Evolutionary conservation across 2,329 filamentous ascomycete genomes (phyloP).

Genomic region (Microcera coccophila): DNA sequence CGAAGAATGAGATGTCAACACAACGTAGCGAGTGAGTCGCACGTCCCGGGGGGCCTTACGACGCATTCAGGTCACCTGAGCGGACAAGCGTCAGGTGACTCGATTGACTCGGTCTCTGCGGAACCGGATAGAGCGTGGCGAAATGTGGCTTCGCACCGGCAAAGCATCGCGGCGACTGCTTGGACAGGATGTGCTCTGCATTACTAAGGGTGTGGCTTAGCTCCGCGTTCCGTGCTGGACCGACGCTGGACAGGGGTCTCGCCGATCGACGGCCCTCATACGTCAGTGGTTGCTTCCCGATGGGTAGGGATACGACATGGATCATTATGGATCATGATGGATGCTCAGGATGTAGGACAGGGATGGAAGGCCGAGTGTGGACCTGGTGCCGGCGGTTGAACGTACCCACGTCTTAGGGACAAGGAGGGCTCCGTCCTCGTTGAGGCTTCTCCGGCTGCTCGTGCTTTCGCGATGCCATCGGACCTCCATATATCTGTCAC

Average conservation of each 20-base stretch:
- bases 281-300: conserved; percentile 19
- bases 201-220: conserved; percentile 10
- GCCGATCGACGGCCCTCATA: conserved; percentile 24
- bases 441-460: conserved; percentile 2
- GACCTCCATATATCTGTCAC: conserved; percentile 8
- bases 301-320: conserved; percentile 18
- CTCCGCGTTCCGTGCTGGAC: not conserved
- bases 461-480: conserved; percentile 3
- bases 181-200: conserved; percentile 4
- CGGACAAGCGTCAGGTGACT: conserved; percentile 23
- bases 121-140: not conserved
- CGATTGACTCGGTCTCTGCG: not conserved
- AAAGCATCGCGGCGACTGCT: not conserved
- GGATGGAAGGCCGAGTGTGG: too few species aligned
- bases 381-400: not conserved
- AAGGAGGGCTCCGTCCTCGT: conserved; percentile 8
- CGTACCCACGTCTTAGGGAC: not conserved
- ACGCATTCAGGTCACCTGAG: not conserved
- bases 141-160: too few species aligned
- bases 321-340: conserved; percentile 19
- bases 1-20: too few species aligned
- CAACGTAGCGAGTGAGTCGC: not conserved
- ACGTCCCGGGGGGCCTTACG: not conserved
- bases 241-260: conserved; percentile 13
- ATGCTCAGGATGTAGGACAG: not conserved